These are phyloP conservation scores for Gossypium bickii DNA, from an alignment of 345 rosid genomes.

Conservation along the genomic window DNA sequence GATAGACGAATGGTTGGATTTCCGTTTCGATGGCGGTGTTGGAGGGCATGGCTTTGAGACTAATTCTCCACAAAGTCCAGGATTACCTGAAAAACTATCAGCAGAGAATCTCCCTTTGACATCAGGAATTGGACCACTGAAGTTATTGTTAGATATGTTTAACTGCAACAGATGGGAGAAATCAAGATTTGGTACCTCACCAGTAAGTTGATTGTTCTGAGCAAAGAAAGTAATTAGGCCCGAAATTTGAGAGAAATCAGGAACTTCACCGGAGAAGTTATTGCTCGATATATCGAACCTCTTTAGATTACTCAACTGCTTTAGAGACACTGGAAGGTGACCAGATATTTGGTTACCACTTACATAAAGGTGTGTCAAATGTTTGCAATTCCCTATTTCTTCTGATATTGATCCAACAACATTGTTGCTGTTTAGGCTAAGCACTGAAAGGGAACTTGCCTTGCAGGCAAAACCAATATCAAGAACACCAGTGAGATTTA, in stretches of 20 bases:
- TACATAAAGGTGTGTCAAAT: slow-evolving; percentile 39
- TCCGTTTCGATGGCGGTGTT: slow-evolving; percentile 7
- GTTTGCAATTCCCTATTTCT: slow-evolving; percentile 38
- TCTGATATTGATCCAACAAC: slow-evolving; percentile 31
- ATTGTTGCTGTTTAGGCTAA: slow-evolving; percentile 43
- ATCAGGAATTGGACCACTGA: slow-evolving; percentile 48
- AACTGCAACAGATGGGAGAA: slow-evolving; percentile 38
- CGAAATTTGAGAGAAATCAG: slow-evolving; percentile 34
- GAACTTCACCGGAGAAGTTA: slow-evolving; percentile 37
- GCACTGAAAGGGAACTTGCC: slow-evolving; percentile 27
- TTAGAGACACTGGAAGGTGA: slow-evolving; percentile 36
- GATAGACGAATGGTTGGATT: slow-evolving; percentile 12
- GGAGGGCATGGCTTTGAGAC: slow-evolving; percentile 30
- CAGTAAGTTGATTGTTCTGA: slow-evolving; percentile 45
- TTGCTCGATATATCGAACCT: slow-evolving; percentile 43
- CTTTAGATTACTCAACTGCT: slow-evolving; percentile 37
- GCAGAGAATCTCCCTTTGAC: slow-evolving; percentile 22
- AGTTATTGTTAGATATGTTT: slow-evolving; percentile 39
- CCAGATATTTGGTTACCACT: slow-evolving; percentile 41
- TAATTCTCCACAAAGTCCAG: slow-evolving; percentile 42
- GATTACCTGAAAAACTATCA: slow-evolving; percentile 43
- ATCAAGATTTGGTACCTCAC: slow-evolving; percentile 38
- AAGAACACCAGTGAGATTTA: slow-evolving; percentile 39
- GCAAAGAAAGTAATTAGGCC: slow-evolving; percentile 40
- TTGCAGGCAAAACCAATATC: slow-evolving; percentile 34